Base-by-base conservation (phyloP, 1,284 basidiomycete genomes). In the Ganoderma multipileum region DNA sequence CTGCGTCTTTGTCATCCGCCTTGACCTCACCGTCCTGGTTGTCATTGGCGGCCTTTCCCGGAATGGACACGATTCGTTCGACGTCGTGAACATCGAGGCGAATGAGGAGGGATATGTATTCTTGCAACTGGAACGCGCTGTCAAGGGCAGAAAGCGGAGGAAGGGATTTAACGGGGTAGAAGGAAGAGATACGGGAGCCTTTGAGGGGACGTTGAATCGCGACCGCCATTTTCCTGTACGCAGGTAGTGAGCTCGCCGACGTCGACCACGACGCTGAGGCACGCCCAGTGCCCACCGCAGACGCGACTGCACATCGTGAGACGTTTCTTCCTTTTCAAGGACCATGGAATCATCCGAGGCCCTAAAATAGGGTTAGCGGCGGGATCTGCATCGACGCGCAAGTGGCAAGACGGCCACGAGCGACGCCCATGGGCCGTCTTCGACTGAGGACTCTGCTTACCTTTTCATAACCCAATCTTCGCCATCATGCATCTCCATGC, bases 51-150 rank as follows among this genome's bases (percentile, higher is more conserved):
- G 73, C 76, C 63, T 75, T 76, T 30, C 84, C 90, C 12, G 95
- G 96, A 2, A 96, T 81, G 36, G 91, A 84, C 0, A 97, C 90
- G 65, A 99, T 93, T 7, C 87, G 81, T 44, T 94, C 88, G 36
- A 98, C 92, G 78, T 97, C 92, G 81, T 97, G 95, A 0, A 96
- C 93, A 80, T 97, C 91, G 44, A 89, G 83, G 11, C 92, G 89
- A 70, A 98, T 93, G 71, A 97, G 89, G 44, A 95, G 85, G 0
- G 95, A 91, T 63, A 99, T 94, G 81, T 97, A 98, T 78, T 99
- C 96, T 77, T 98, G 96, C 2, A 98, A 86, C 79, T 97, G 95
- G 79, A 98, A 98, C 0, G 96, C 94, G 74, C 94, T 96, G 81
- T 97, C 93, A 30, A 97, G 82, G 0, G 90, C 86, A 0, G 91